Base-by-base conservation (phyloP, 2,329 filamentous ascomycete species). In the Stagonosporopsis tanaceti region DNA sequence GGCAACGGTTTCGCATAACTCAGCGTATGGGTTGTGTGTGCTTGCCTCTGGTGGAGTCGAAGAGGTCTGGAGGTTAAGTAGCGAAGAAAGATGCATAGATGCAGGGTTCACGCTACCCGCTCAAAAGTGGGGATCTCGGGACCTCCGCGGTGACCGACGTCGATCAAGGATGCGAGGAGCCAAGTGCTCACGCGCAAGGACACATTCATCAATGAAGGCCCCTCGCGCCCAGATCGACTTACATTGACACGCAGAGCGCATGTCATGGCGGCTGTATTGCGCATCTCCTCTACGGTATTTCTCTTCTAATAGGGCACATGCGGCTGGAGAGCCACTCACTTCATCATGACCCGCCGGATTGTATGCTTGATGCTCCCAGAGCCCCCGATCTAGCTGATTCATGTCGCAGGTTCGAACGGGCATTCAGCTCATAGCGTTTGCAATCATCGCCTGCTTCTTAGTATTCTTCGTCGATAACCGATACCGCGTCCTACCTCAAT, bases 401-500 rank as follows among this genome's bases (percentile, higher is more conserved):
- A 8, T 42, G 8, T 27, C 35, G 17, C 53, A 81, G 78, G 78
- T 80, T 30, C 79, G 81, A 63, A 92, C 92, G 63, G 85, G 89
- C 71, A 82, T 90, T 73, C 92, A 97, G 84, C 86, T 95, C 72
- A 81, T 84, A 63, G 81, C 87, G 55, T 82, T 92, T 55, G 82
- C 86, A 53, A 74, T 85, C 65, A 80, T 92, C 70, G 69, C 78
- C 66, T 85, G 89, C 65, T 81, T 94, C 65, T 73, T 93, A 68
- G 78, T 94, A 69, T 87, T 94, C 76, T 84, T 96, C 76, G 88
- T 97, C 80, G 93, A 97, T 79, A 91, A 89, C 72, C 91, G 90
- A 74, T 96, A 95, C 80, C 86, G 91, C 66, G 90, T 97, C 58
- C 87, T 97, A 34, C 93, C 93, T 39, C 87, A 88, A 69, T 86